Percentiles rank a stretch among this genome's conserved stretches.
These are phyloP conservation scores for Colletotrichum falcatum DNA, from an alignment of 2,329 filamentous ascomycete species.

Conservation along the genomic window DNA sequence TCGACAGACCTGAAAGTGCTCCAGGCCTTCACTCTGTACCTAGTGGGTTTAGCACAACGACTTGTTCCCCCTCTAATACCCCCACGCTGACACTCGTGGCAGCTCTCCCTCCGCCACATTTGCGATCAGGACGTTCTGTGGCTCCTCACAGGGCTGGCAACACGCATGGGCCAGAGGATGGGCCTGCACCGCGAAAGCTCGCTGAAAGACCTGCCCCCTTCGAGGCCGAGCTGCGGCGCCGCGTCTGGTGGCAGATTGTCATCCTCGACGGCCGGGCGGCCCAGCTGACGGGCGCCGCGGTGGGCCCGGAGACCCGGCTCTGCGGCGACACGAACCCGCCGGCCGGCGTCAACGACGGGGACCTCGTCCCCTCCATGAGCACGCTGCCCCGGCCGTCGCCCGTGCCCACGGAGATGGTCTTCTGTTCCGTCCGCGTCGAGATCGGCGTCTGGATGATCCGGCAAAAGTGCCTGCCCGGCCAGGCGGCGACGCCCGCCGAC, in stretches of 20 bases:
- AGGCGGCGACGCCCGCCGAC: not conserved
- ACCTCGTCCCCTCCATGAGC: conserved; percentile 61
- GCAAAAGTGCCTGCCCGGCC: conserved; percentile 5
- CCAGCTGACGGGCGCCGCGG: conserved; percentile 33
- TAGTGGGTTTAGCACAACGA: too few species aligned
- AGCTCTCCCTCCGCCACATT: conserved; percentile 67
- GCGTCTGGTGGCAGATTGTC: conserved; percentile 75
- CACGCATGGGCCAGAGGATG: conserved; percentile 75
- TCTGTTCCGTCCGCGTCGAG: conserved; percentile 32
- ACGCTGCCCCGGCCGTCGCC: conserved; percentile 51
- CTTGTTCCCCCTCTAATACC: too few species aligned
- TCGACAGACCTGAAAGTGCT: conserved; percentile 68
- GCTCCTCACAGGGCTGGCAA: conserved; percentile 70
- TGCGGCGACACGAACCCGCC: conserved; percentile 59
- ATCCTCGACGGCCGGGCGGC: conserved; percentile 68
- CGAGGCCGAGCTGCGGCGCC: conserved; percentile 73
- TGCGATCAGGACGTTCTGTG: conserved; percentile 70
- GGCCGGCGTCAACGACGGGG: conserved; percentile 68
- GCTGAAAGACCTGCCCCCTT: conserved; percentile 67
- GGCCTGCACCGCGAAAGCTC: conserved; percentile 73
- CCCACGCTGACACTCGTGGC: conserved; percentile 35
- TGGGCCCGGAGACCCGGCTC: conserved; percentile 62
- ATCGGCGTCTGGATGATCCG: conserved; percentile 28
- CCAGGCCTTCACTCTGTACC: conserved; percentile 68
- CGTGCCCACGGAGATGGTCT: conserved; percentile 20